Conservation (phyloP, 2,329 filamentous ascomycete species). For the Cordyceps farinosa region DNA sequence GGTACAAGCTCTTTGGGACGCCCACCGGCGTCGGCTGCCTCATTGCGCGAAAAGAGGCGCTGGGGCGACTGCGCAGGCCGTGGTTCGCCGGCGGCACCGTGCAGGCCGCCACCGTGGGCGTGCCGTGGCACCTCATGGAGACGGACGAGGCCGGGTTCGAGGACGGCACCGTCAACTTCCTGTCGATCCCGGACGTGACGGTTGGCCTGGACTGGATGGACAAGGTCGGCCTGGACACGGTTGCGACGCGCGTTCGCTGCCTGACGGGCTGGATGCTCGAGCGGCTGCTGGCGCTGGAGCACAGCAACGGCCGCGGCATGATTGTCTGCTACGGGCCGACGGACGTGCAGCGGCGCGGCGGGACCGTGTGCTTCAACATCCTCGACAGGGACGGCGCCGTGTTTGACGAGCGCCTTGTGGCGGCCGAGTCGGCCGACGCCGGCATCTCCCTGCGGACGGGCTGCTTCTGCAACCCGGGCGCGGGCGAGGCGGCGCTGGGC, state of each 20-base stretch:
- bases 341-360: slow-evolving; percentile 29
- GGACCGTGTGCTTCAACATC: slow-evolving; percentile 38
- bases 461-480: slow-evolving; percentile 43
- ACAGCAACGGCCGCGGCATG: slow-evolving; percentile 34
- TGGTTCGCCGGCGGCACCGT: slow-evolving; percentile 42
- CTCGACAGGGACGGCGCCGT: slow-evolving; percentile 31
- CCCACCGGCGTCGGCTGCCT: slow-evolving; percentile 41
- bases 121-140: slow-evolving; percentile 31
- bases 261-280: slow-evolving; percentile 36
- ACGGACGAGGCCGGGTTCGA: slow-evolving; percentile 34
- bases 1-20: slow-evolving; percentile 42
- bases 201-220: slow-evolving; percentile 36
- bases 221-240: slow-evolving; percentile 26
- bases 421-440: slow-evolving; percentile 29
- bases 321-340: slow-evolving; percentile 34
- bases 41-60: slow-evolving; percentile 31
- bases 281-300: slow-evolving; percentile 28
- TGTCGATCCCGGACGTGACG: slow-evolving; percentile 37
- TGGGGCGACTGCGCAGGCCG: slow-evolving; percentile 32
- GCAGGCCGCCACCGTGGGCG: slow-evolving; percentile 29
- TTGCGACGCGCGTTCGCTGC: slow-evolving; percentile 33
- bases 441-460: slow-evolving; percentile 39
- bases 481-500: slow-evolving; percentile 33
- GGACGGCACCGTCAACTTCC: slow-evolving; percentile 40
- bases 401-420: slow-evolving; percentile 37